phyloP scores from a whole-genome alignment of 2,329 filamentous ascomycete genomes.

The Aspergillus sp. region DNA sequence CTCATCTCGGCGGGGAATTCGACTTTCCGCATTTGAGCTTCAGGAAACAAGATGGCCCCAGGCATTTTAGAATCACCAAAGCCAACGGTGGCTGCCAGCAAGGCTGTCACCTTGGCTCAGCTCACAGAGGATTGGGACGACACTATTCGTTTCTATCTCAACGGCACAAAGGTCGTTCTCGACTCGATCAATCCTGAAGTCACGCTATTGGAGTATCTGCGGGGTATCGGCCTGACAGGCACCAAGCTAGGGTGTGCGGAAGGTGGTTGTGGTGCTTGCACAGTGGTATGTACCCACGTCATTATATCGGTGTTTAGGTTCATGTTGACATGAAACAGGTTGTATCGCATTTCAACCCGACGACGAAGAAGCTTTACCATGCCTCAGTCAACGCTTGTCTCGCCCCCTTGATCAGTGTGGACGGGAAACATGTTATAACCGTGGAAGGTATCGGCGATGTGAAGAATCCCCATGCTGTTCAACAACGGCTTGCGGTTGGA shows the following conservation, averaged over 20 bases:
- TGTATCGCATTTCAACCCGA: constrained; percentile 89
- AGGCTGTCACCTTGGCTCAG: constrained; percentile 54
- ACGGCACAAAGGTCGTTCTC: constrained; percentile 84
- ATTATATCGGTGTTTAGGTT: background rate
- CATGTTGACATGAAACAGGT: constrained; percentile 52
- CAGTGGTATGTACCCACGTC: constrained; percentile 22
- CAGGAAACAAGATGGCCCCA: constrained; percentile 55
- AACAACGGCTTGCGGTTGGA: constrained; percentile 85
- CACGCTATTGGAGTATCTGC: constrained; percentile 88
- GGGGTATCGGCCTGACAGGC: constrained; percentile 89
- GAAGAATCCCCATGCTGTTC: constrained; percentile 81
- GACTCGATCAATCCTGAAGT: constrained; percentile 88
- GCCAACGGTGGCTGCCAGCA: constrained; percentile 49
- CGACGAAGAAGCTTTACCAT: constrained; percentile 90
- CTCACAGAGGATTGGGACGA: constrained; percentile 81
- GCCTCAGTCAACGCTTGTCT: constrained; percentile 95
- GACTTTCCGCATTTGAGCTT: constrained; percentile 6
- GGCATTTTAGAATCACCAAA: constrained; percentile 53
- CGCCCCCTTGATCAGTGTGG: constrained; percentile 86
- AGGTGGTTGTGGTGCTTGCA: constrained; percentile 81
- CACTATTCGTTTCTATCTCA: constrained; percentile 88
- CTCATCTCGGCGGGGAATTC: background rate
- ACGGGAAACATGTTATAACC: constrained; percentile 97
- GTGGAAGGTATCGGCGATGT: constrained; percentile 93
- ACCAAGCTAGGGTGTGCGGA: constrained; percentile 97